A percentile compares a stretch with the other conserved stretches of the same genome.
Evolutionary conservation across 1,284 basidiomycete species (phyloP).

Genomic region (Ustilago cynodontis): DNA sequence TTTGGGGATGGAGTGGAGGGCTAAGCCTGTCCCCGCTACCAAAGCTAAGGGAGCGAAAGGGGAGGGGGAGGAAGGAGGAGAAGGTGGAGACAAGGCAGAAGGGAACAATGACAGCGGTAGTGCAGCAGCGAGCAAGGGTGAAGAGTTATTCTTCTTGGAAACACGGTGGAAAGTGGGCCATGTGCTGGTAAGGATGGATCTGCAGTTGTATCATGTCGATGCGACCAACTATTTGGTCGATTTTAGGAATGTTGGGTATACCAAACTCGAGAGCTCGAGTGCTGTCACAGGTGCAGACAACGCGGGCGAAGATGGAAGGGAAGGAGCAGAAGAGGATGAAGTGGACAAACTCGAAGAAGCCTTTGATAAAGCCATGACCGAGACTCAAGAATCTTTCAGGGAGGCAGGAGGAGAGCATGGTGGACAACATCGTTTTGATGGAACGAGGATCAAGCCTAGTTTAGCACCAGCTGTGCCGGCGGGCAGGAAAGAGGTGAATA

Average conservation of each 20-base stretch:
- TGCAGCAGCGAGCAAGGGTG: slow-evolving; percentile 71
- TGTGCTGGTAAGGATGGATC: slow-evolving; percentile 81
- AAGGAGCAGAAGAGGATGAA: background rate
- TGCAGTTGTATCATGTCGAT: slow-evolving; percentile 96
- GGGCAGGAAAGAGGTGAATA: slow-evolving; percentile 83
- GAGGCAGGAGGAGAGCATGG: slow-evolving; percentile 30
- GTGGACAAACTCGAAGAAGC: slow-evolving; percentile 41
- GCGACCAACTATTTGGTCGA: slow-evolving; percentile 96
- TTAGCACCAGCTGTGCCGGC: slow-evolving; percentile 66
- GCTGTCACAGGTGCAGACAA: background rate
- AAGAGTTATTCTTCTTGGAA: slow-evolving; percentile 90
- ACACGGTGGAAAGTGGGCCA: slow-evolving; percentile 84
- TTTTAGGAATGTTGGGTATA: slow-evolving; percentile 96
- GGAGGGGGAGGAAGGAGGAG: slow-evolving; percentile 5
- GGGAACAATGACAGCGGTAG: slow-evolving; percentile 63
- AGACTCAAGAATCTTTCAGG: slow-evolving; percentile 34
- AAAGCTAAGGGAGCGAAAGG: slow-evolving; percentile 8
- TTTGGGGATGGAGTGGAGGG: slow-evolving; percentile 94
- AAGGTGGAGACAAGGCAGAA: slow-evolving; percentile 24
- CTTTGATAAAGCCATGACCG: slow-evolving; percentile 39
- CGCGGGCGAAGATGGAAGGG: no score
- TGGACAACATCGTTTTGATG: slow-evolving; percentile 33
- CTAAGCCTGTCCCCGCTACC: slow-evolving; percentile 49
- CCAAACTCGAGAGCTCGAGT: slow-evolving; percentile 70
- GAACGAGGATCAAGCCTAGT: slow-evolving; percentile 47